phyloP scores from a whole-genome alignment of 257 asterid species.

The Solanum pennellii region DNA sequence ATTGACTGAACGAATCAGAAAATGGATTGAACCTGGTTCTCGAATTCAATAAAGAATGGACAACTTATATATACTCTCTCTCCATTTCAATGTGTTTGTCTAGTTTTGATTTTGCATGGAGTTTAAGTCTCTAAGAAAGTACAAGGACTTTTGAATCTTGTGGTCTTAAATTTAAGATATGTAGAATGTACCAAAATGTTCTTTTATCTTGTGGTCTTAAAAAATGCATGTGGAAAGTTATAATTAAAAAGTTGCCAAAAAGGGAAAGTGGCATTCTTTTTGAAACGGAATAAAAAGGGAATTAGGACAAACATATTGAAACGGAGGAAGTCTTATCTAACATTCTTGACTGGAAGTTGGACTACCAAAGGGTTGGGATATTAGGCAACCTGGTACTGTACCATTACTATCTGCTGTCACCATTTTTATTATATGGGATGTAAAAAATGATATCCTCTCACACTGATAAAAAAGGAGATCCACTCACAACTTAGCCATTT shows the following conservation, averaged over 20 bases:
- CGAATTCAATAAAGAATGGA: not conserved
- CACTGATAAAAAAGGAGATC: not conserved
- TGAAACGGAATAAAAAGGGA: not conserved
- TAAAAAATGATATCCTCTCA: not conserved
- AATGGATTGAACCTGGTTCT: not conserved
- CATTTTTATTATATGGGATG: not conserved
- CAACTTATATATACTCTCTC: not conserved
- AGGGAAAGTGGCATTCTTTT: not conserved
- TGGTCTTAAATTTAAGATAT: not conserved
- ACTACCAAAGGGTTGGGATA: not conserved
- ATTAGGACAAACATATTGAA: not conserved
- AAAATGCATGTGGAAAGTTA: not conserved
- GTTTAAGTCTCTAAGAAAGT: not conserved
- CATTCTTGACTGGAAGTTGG: not conserved
- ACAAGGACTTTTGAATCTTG: not conserved
- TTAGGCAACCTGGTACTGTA: not conserved
- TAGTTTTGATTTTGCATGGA: not conserved
- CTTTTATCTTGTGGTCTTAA: not conserved
- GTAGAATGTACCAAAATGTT: not conserved
- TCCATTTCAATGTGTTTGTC: not conserved
- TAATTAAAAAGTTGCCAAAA: not conserved
- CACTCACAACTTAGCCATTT: not conserved
- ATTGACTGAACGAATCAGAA: not conserved
- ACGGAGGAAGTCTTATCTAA: not conserved
- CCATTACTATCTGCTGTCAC: not conserved